These are phyloP conservation scores for Trichophyton simii DNA, from an alignment of 2,329 filamentous ascomycete genomes.

Conservation along the genomic window DNA sequence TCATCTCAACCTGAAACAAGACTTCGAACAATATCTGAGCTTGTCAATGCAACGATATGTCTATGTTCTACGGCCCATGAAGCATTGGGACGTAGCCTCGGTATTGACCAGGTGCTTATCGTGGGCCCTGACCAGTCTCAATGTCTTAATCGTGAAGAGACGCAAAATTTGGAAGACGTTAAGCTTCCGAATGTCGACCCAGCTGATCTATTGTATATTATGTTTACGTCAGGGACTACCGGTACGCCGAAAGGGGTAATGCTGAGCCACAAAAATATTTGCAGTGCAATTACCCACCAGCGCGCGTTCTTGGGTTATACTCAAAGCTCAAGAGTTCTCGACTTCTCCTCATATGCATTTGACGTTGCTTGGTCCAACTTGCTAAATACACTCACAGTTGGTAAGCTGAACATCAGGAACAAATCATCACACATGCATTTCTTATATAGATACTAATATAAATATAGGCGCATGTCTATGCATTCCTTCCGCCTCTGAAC, in stretches of 20 bases:
- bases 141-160: not conserved
- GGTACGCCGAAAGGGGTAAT: slow-evolving; percentile 47
- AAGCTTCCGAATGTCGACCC: slow-evolving; percentile 8
- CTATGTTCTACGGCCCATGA: slow-evolving; percentile 12
- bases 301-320: slow-evolving; percentile 38
- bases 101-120: slow-evolving; percentile 3
- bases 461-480: slow-evolving; percentile 46
- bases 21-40: slow-evolving; percentile 19
- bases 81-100: slow-evolving; percentile 7
- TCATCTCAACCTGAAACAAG: slow-evolving; percentile 22
- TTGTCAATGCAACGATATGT: slow-evolving; percentile 11
- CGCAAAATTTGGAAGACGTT: not conserved
- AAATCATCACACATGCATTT: not conserved
- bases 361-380: slow-evolving; percentile 27
- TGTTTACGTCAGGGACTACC: slow-evolving; percentile 48
- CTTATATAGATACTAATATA: not conserved
- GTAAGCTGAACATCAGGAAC: not conserved
- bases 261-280: slow-evolving; percentile 48
- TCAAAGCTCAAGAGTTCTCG: slow-evolving; percentile 46
- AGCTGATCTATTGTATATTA: slow-evolving; percentile 38
- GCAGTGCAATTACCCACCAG: slow-evolving; percentile 44
- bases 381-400: slow-evolving; percentile 38
- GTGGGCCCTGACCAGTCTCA: not conserved
- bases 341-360: slow-evolving; percentile 26
- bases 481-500: slow-evolving; percentile 41